Conservation (phyloP, 2,329 filamentous ascomycete genomes). For the Colletotrichum trifolii region DNA sequence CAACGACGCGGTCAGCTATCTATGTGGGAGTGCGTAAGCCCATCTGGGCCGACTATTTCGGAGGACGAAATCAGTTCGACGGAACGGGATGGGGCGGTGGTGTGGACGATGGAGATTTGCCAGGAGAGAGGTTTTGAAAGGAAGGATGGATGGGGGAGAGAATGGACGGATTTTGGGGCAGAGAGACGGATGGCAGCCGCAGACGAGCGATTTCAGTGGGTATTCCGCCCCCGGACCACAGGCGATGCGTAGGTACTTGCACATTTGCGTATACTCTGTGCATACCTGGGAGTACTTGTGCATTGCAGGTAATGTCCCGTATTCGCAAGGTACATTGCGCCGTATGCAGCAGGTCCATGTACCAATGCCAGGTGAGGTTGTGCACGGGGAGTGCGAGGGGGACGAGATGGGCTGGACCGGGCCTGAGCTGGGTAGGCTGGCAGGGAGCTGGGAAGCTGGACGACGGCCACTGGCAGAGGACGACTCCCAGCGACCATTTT, state of each 20-base stretch:
- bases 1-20: conserved; percentile 29
- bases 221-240: conserved; percentile 33
- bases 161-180: conserved; percentile 37
- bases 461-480: conserved; percentile 26
- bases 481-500: background rate
- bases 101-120: conserved; percentile 11
- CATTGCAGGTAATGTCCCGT: too few relatives aligned
- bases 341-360: too few relatives aligned
- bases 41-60: conserved; percentile 33
- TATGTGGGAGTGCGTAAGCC: conserved; percentile 31
- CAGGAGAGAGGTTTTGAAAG: conserved; percentile 29
- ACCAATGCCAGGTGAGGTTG: too few relatives aligned
- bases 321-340: too few relatives aligned
- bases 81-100: conserved; percentile 29
- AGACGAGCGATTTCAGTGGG: conserved; percentile 34
- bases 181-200: conserved; percentile 34
- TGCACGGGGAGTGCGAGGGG: conserved; percentile 31
- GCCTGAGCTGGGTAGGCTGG: conserved; percentile 3
- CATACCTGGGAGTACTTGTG: too few relatives aligned
- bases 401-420: conserved; percentile 32
- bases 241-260: conserved; percentile 2
- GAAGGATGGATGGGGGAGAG: conserved; percentile 36
- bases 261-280: too few relatives aligned
- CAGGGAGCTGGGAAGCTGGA: conserved; percentile 17
- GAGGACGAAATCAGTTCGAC: conserved; percentile 31